Evolutionary conservation across 257 asterid species (phyloP), one percentile per base, ranked within the genome.

Genomic region (Solanum chmielewskii): DNA sequence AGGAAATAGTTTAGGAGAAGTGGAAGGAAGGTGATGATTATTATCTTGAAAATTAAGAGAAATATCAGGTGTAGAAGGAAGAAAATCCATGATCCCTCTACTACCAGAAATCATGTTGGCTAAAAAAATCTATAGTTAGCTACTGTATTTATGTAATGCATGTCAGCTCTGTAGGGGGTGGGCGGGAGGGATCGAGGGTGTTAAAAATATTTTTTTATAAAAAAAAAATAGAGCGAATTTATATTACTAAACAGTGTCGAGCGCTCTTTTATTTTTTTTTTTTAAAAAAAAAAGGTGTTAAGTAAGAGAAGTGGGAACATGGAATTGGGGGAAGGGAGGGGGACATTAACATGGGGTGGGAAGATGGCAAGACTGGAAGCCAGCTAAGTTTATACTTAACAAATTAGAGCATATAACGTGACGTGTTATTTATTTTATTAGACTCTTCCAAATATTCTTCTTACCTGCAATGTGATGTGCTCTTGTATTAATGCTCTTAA

Each of bases 321-420:
- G 91, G 68, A 85, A 78, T n/a, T 66, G 86, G 77, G 91, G 90
- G 91, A 78, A 89, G 18, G 89, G 89, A 93, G 16, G 85, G 68
- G 44, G 45, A 80, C 85, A 80, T 80, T 47, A 93, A 92, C 92
- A 89, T 94, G 94, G 87, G 70, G 70, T 45, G 23, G 87, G 49
- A 85, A 70, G 95, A 94, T 90, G 94, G 92, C 95, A 89, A 91
- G 94, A 91, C 91, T 91, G 95, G 90, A 91, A 89, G 93, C 90
- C 98, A 95, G 98, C 98, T 98, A 93, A 88, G 88, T 87, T 88
- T 90, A 91, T 90, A 47, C 85, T 91, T 60, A 75, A 84, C 86
- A 89, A 88, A 39, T 23, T 84, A 87, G 86, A 90, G 87, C 90
- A 89, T 90, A 90, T 90, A 92, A 89, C 87, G 90, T 92, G 93